phyloP scores from a whole-genome alignment of 2,329 filamentous ascomycete genomes.

The Trichoderma sp. region DNA sequence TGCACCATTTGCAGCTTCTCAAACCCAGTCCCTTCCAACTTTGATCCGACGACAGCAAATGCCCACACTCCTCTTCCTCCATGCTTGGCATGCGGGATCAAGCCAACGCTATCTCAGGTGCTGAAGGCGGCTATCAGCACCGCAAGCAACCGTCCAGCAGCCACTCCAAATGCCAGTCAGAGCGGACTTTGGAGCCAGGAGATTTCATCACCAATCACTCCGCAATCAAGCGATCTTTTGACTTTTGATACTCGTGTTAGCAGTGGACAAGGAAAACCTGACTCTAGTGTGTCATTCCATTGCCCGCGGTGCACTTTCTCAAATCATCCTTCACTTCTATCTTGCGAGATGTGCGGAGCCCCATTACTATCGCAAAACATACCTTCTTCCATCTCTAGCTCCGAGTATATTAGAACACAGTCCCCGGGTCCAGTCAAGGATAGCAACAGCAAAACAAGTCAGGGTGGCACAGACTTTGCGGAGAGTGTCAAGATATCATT shows the following conservation, averaged over 20 bases:
- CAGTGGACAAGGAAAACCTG: not conserved
- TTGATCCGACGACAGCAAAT: conserved; percentile 79
- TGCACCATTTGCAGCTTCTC: conserved; percentile 95
- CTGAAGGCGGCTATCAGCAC: conserved; percentile 83
- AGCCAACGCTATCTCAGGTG: conserved; percentile 76
- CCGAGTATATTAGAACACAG: conserved; percentile 52
- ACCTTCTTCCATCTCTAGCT: conserved; percentile 33
- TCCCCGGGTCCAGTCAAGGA: conserved; percentile 74
- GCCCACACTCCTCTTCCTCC: conserved; percentile 77
- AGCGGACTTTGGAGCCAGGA: not conserved
- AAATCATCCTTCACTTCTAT: conserved; percentile 81
- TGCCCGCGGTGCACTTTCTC: conserved; percentile 92
- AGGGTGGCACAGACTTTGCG: conserved; percentile 50
- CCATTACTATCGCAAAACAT: conserved; percentile 59
- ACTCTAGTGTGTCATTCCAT: conserved; percentile 45
- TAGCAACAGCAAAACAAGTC: conserved; percentile 28
- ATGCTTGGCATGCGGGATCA: conserved; percentile 91
- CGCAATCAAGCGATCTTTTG: not conserved
- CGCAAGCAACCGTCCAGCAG: conserved; percentile 53
- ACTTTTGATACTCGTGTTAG: not conserved
- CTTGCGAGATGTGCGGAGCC: conserved; percentile 89
- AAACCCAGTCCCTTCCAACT: conserved; percentile 89
- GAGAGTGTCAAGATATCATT: conserved; percentile 92
- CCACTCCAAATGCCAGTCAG: conserved; percentile 12
- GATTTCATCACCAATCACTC: not conserved